Percentiles rank a stretch among this genome's conserved stretches.
Evolutionary conservation across 495 filamentous ascomycete species (phyloP).

Genomic region (Platismatia glauca): DNA sequence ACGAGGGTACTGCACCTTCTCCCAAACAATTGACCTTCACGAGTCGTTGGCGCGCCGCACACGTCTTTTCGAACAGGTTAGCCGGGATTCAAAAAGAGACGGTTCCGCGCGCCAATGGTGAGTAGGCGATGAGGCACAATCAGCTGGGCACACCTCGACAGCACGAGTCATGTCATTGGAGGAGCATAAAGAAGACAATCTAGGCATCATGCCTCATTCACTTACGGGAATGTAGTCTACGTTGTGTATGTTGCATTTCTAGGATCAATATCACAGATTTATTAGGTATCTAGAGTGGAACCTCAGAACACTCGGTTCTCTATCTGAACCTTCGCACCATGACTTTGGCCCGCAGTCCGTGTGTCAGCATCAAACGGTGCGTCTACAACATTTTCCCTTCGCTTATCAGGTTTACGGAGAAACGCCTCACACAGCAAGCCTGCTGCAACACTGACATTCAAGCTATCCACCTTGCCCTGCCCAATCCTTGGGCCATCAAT

Average conservation of each 20-base stretch:
- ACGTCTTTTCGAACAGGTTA: slow-evolving; percentile 40
- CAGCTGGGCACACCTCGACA: background rate
- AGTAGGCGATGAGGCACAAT: slow-evolving; percentile 1
- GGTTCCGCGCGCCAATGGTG: slow-evolving; percentile 5
- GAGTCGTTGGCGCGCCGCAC: slow-evolving; percentile 42
- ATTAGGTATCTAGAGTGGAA: background rate
- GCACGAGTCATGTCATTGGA: background rate
- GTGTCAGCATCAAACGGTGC: background rate
- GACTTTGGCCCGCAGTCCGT: background rate
- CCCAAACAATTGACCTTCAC: background rate
- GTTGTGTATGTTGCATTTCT: background rate
- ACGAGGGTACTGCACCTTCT: background rate
- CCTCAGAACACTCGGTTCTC: slow-evolving; percentile 10
- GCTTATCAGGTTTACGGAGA: slow-evolving; percentile 28
- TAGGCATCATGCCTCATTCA: background rate
- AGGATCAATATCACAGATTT: background rate
- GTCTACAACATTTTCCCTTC: background rate
- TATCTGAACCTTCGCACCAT: background rate
- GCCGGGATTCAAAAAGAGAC: background rate
- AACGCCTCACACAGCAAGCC: slow-evolving; percentile 63
- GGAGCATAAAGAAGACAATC: background rate
- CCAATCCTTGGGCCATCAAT: slow-evolving; percentile 41
- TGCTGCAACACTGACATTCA: slow-evolving; percentile 84
- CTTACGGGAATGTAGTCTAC: background rate
- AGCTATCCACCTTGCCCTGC: slow-evolving; percentile 55